These are phyloP conservation scores for Anthracocystis setariae DNA, from an alignment of 1,284 basidiomycete genomes.

Conservation along the genomic window DNA sequence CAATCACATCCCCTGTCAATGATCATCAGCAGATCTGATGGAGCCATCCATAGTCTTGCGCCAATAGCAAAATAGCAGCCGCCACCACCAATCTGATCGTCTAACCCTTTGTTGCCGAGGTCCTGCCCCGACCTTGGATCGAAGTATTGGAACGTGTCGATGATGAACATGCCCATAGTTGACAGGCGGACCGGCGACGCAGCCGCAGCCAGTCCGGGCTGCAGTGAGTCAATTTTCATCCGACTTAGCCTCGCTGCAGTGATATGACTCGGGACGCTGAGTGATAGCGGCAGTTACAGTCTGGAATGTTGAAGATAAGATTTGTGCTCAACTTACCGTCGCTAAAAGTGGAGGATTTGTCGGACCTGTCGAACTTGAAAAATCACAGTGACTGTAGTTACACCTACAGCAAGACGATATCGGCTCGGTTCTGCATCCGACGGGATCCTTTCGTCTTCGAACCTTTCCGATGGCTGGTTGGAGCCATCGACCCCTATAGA, in stretches of 20 bases:
- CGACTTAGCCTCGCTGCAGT: not conserved
- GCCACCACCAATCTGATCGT: conserved; percentile 83
- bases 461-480: no score
- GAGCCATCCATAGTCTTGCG: conserved; percentile 76
- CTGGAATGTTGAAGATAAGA: conserved; percentile 1
- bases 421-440: no score
- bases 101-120: conserved; percentile 37
- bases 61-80: conserved; percentile 77
- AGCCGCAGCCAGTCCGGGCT: conserved; percentile 13
- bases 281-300: not conserved
- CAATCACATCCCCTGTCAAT: conserved; percentile 86
- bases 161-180: conserved; percentile 58
- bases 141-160: conserved; percentile 48
- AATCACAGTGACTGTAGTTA: no score
- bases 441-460: no score
- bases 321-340: no score
- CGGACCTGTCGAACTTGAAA: no score
- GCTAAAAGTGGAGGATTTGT: no score
- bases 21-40: conserved; percentile 72
- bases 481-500: no score
- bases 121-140: conserved; percentile 20
- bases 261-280: not conserved
- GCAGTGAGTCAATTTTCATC: not conserved
- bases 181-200: conserved; percentile 24
- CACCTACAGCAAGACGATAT: no score